Evolutionary conservation across 1,139 yeast species (phyloP), one percentile per base, ranked within the genome.

Genomic region (Saccharomycopsis crataegensis): DNA sequence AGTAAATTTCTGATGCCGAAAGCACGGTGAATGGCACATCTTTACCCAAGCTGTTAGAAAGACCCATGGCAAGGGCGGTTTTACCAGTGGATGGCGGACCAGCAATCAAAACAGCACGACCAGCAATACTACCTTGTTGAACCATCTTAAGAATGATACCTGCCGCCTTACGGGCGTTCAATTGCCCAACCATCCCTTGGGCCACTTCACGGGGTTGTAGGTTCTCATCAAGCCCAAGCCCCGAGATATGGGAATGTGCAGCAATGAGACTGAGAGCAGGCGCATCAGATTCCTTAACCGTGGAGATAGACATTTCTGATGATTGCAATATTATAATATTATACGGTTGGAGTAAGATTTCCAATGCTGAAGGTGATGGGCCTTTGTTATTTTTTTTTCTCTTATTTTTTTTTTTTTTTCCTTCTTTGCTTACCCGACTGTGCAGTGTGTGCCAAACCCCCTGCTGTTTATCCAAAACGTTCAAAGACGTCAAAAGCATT

Each of bases 31-130:
- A 94, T 46, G 99, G 99, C 46, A 94, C 97, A 63, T 91, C 96
- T 22, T 73, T 65, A 12, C 99, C 99, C 61, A 94, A 76, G 49
- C 83, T 81, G 69, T 93, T 98, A 11, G 96, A 79, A 57, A 93
- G 75, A 34, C 97, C 99, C 93, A 91, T 90, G 34, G 99, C 99
- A 64, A 94, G 83, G 51, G 99, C 99, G 9, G 99, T 94, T 69
- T 94, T 94, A 69, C 99, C 99, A 1, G 99, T 94, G 1, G 96
- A 86, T 38, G 99, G 99, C 8, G 99, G 99, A 7, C 99, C 99
- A 0, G 99, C 98, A 59, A 94, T 78, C 61, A 94, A 73, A 37
- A 91, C 94, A 1, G 98, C 98, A 61, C 98, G 80, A 17, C 99
- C 99, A 6, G 99, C 98, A 66, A 94, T 93, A 61, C 87, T 81